A percentile compares a stretch with the other conserved stretches of the same genome.
Evolutionary conservation across 2,329 filamentous ascomycete genomes (phyloP).

Genomic region (Ascochyta clinopodiicola): DNA sequence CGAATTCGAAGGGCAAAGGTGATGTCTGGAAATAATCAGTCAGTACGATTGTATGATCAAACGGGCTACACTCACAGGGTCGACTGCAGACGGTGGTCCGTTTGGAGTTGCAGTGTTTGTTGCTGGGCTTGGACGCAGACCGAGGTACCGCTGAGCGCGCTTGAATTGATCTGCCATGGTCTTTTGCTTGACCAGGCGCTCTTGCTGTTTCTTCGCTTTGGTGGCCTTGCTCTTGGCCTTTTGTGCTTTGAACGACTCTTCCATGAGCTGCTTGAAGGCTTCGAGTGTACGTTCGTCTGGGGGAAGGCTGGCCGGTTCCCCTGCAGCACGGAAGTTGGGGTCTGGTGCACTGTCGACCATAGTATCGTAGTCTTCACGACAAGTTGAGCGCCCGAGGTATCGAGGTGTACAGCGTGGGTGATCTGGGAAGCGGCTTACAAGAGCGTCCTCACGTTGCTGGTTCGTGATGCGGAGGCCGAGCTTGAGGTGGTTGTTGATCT

Average conservation of each 20-base stretch:
- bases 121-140: constrained; percentile 59
- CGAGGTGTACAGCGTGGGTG: constrained; percentile 69
- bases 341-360: constrained; percentile 37
- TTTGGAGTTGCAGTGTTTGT: neutral
- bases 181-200: constrained; percentile 59
- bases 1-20: constrained; percentile 44
- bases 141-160: constrained; percentile 73
- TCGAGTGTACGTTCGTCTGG: constrained; percentile 50
- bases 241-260: constrained; percentile 57
- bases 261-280: constrained; percentile 63
- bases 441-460: constrained; percentile 58
- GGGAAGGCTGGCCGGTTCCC: constrained; percentile 29
- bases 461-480: constrained; percentile 65
- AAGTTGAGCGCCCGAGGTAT: constrained; percentile 67
- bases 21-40: constrained; percentile 3
- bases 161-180: constrained; percentile 64
- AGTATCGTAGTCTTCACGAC: constrained; percentile 53
- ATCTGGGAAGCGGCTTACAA: constrained; percentile 67
- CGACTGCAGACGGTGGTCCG: constrained; percentile 18
- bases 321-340: constrained; percentile 17
- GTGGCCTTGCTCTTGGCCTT: constrained; percentile 57
- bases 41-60: neutral
- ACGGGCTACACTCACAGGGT: constrained; percentile 12
- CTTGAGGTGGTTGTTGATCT: constrained; percentile 67
- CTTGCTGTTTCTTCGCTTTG: constrained; percentile 59